Evolutionary conservation across 2,329 filamentous ascomycete species (phyloP).

Genomic region (Aschersonia sp.): DNA sequence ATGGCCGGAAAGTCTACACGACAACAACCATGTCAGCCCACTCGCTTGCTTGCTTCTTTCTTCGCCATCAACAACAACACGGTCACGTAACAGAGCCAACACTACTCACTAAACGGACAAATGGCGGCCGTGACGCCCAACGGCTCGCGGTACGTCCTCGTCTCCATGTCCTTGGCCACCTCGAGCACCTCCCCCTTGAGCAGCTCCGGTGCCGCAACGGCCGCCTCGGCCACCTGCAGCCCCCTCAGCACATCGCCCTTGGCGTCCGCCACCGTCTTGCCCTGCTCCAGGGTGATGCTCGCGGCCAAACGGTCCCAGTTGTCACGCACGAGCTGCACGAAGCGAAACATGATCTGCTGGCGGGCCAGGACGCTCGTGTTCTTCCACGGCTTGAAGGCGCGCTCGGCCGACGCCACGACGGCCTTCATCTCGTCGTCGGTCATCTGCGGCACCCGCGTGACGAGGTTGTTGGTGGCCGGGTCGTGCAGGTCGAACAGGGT

Average conservation of each 20-base stretch:
- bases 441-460: slow-evolving; percentile 71
- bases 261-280: slow-evolving; percentile 76
- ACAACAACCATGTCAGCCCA: too few relatives aligned
- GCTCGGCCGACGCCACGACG: slow-evolving; percentile 60
- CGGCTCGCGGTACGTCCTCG: slow-evolving; percentile 67
- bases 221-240: slow-evolving; percentile 72
- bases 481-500: slow-evolving; percentile 71
- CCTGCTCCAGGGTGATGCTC: slow-evolving; percentile 77
- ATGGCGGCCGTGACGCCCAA: slow-evolving; percentile 72
- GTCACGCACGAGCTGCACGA: slow-evolving; percentile 63
- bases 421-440: slow-evolving; percentile 64
- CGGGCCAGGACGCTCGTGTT: slow-evolving; percentile 57
- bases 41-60: too few relatives aligned
- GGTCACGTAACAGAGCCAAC: background rate
- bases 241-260: slow-evolving; percentile 70
- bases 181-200: slow-evolving; percentile 74
- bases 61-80: too few relatives aligned
- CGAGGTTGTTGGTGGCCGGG: slow-evolving; percentile 73
- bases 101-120: slow-evolving; percentile 61
- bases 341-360: slow-evolving; percentile 82
- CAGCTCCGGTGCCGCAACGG: slow-evolving; percentile 66
- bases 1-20: slow-evolving; percentile 72
- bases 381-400: slow-evolving; percentile 62
- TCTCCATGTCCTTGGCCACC: slow-evolving; percentile 85
- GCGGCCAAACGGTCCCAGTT: slow-evolving; percentile 77